Conservation (phyloP, 305 asterid species). For the Fraxinus xanthoxyloides region DNA sequence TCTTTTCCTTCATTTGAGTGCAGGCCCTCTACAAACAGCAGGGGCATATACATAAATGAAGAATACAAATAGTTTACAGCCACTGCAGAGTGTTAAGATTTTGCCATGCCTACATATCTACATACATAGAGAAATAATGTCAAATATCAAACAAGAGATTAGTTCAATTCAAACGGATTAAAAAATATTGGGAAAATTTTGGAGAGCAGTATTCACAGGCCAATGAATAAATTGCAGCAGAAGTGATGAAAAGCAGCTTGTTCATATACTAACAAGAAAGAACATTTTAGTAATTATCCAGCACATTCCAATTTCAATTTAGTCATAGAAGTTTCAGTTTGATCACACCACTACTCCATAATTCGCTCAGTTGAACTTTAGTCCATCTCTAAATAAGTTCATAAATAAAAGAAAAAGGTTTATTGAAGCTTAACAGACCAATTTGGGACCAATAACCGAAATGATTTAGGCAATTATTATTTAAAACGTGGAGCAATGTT, state of each 20-base stretch:
- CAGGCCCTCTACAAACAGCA: background rate
- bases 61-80: background rate
- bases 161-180: background rate
- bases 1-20: background rate
- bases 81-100: background rate
- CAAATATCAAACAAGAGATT: background rate
- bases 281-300: background rate
- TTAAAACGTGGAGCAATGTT: background rate
- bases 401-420: background rate
- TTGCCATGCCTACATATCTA: background rate
- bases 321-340: background rate
- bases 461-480: background rate
- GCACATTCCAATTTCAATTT: background rate
- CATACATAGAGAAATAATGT: background rate
- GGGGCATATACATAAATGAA: background rate
- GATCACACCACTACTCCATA: background rate
- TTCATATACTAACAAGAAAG: background rate
- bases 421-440: background rate
- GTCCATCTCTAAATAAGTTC: background rate
- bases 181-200: background rate
- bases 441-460: background rate
- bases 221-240: background rate
- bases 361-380: background rate
- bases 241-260: background rate
- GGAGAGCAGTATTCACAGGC: background rate